Evolutionary conservation across 192 early-diverging fungal species (phyloP).

Genomic region (Umbelopsis isabellina): DNA sequence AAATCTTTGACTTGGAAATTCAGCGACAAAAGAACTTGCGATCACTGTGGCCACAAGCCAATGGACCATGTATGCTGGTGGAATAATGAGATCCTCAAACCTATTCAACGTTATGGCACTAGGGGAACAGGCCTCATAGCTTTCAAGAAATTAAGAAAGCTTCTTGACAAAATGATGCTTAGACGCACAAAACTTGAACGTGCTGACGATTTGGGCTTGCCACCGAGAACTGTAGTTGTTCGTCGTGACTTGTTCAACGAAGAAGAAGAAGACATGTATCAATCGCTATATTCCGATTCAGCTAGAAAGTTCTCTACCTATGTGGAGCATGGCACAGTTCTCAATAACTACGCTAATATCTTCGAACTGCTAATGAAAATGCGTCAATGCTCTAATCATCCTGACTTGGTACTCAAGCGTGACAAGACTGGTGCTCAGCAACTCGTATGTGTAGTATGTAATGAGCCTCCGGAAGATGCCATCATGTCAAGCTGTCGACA

Average conservation of each 20-base stretch:
- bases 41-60: conserved; percentile 60
- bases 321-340: conserved; percentile 75
- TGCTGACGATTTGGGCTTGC: conserved; percentile 85
- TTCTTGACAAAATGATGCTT: conserved; percentile 89
- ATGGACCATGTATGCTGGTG: conserved; percentile 82
- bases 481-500: conserved; percentile 85
- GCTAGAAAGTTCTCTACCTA: conserved; percentile 81
- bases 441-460: conserved; percentile 85
- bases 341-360: conserved; percentile 94
- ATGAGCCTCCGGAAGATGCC: conserved; percentile 77
- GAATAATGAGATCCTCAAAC: conserved; percentile 90
- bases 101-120: conserved; percentile 81
- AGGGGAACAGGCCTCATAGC: conserved; percentile 60
- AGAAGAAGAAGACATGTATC: conserved; percentile 90
- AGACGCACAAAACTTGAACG: conserved; percentile 89
- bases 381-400: conserved; percentile 92
- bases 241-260: conserved; percentile 85
- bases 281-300: conserved; percentile 77
- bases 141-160: conserved; percentile 72
- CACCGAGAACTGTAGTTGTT: conserved; percentile 80
- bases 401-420: conserved; percentile 73
- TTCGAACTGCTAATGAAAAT: conserved; percentile 89
- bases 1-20: conserved; percentile 69
- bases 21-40: conserved; percentile 52
- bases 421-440: conserved; percentile 56